phyloP scores from a whole-genome alignment of 2,329 filamentous ascomycete genomes.

The Apiospora hydei region DNA sequence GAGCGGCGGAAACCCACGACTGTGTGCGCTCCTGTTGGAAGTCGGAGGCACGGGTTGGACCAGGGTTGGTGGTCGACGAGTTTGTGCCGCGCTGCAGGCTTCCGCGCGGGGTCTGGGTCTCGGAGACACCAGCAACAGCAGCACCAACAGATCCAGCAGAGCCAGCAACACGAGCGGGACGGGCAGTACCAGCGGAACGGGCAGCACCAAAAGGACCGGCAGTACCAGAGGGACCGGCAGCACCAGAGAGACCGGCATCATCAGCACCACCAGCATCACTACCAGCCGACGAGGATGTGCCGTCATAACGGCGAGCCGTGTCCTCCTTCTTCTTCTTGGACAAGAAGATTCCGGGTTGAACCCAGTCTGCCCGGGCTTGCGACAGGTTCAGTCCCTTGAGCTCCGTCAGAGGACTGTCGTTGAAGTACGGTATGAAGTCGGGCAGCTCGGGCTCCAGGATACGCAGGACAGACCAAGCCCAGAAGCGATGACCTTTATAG shows the following conservation, averaged over 20 bases:
- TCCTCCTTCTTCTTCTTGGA: neutral
- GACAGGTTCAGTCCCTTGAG: neutral
- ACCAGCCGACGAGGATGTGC: neutral
- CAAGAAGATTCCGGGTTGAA: neutral
- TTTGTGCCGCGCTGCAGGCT: too few relatives aligned
- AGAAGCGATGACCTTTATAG: neutral
- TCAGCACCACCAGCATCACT: too few relatives aligned
- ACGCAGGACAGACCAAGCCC: neutral
- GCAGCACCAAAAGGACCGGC: too few relatives aligned
- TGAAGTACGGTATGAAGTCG: neutral
- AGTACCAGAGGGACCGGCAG: neutral
- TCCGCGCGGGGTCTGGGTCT: too few relatives aligned
- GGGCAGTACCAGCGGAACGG: too few relatives aligned
- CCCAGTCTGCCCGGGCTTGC: neutral
- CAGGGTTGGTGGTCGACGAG: neutral
- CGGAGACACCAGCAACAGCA: too few relatives aligned
- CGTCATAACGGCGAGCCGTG: neutral
- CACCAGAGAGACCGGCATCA: neutral
- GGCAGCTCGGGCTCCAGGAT: neutral
- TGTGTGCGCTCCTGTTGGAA: neutral
- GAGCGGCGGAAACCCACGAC: neutral
- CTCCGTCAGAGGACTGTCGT: neutral
- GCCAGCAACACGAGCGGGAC: too few relatives aligned
- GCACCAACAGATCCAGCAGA: too few relatives aligned
- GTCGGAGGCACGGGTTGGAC: neutral